phyloP scores from a whole-genome alignment of 2,329 filamentous ascomycete genomes.

The Diaporthe sp. region DNA sequence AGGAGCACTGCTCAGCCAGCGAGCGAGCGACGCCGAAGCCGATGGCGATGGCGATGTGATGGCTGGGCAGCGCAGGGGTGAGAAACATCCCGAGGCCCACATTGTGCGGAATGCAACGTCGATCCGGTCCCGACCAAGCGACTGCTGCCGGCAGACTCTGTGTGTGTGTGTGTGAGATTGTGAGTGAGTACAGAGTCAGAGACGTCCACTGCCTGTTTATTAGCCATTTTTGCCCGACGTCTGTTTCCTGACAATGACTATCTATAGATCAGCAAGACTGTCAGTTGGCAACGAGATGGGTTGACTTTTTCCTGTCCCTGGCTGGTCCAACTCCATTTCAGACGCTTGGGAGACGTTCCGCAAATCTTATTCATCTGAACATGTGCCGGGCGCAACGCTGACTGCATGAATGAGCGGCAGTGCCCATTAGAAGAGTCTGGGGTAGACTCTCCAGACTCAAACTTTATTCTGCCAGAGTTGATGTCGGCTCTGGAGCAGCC shows the following conservation, averaged over 20 bases:
- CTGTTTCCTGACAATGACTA: not conserved
- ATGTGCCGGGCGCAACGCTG: slow-evolving; percentile 21
- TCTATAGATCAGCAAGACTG: not conserved
- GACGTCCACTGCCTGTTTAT: not conserved
- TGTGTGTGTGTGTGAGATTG: not conserved
- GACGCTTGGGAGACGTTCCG: not conserved
- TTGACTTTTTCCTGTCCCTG: not conserved
- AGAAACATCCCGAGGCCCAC: slow-evolving; percentile 19
- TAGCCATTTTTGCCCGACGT: not conserved
- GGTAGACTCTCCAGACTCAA: not conserved
- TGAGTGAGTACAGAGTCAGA: no score
- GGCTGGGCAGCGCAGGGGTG: slow-evolving; percentile 1
- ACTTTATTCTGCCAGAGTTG: not conserved
- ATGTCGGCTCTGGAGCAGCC: not conserved
- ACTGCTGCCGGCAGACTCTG: not conserved
- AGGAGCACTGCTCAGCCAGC: slow-evolving; percentile 1
- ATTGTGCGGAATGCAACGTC: not conserved
- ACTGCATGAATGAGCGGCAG: not conserved
- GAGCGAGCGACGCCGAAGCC: not conserved
- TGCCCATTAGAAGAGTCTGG: not conserved
- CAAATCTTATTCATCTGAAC: slow-evolving; percentile 16
- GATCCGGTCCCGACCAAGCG: slow-evolving; percentile 8
- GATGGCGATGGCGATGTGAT: not conserved
- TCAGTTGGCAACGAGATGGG: not conserved
- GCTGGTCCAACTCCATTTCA: not conserved